Evolutionary conservation across 306 rosid species (phyloP), one percentile per base, ranked within the genome.

Genomic region (Trifolium fragiferum): DNA sequence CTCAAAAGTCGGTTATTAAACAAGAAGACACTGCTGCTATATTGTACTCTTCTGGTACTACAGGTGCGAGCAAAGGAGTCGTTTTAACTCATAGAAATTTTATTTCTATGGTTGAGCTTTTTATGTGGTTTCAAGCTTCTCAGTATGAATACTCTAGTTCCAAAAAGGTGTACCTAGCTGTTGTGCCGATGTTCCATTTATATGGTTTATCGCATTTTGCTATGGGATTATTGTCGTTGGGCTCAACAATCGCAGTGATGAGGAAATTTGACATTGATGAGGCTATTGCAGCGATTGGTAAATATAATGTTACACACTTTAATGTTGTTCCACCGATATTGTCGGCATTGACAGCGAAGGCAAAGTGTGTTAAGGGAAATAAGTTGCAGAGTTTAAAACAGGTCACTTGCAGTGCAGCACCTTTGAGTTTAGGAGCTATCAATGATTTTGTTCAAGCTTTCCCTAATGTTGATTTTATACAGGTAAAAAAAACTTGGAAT

Each of bases 41-140:
- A 82, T 43, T 89, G 87, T 89, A 76, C 74, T 93, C 98, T 3
- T 93, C 98, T 0, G 97, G 98, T 44, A 91, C 97, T 15, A 91
- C 96, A 0, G 96, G 96, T 13, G 75, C 41, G 64, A 93, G 98
- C 85, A 91, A 93, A 79, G 98, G 92, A 54, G 98, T 86, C 49
- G 67, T 85, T 75, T 67, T 91, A 32, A 87, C 96, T 1, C 98
- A 3, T 76, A 61, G 76, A 37, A 93, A 91, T 76, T 75, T 89
- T 9, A 68, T 93, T 20, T 79, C 94, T 49, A 79, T 84, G 87
- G 66, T 88, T 74, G 89, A 85, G 77, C 91, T 78, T 73, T 89
- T 85, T 53, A 94, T 88, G 76, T 77, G 90, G 55, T 87, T 89
- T 78, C 92, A 91, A 67, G 98, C 97, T 78, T 88, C 97, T 60